phyloP scores from a whole-genome alignment of 2,329 filamentous ascomycete genomes.

The Monosporascus ibericus region DNA sequence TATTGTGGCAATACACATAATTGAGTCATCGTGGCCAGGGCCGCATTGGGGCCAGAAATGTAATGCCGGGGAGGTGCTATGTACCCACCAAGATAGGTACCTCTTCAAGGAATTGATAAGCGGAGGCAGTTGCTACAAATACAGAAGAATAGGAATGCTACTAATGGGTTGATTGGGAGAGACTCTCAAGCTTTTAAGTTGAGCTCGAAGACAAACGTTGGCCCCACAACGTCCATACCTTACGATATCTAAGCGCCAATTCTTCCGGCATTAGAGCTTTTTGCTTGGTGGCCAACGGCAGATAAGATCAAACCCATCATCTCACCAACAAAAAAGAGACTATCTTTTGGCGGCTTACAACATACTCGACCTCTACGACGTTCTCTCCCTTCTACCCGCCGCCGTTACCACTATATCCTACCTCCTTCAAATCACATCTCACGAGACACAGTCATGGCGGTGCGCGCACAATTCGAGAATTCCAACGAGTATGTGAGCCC shows the following conservation, averaged over 20 bases:
- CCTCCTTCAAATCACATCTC: slow-evolving; percentile 6
- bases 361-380: background rate
- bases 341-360: background rate
- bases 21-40: background rate
- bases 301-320: background rate
- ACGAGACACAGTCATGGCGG: slow-evolving; percentile 47
- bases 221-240: background rate
- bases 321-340: background rate
- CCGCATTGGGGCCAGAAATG: too few relatives aligned
- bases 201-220: too few relatives aligned
- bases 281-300: too few relatives aligned
- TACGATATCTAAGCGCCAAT: background rate
- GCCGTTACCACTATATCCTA: slow-evolving; percentile 13
- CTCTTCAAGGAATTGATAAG: too few relatives aligned
- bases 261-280: background rate
- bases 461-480: slow-evolving; percentile 77
- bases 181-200: background rate
- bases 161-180: background rate
- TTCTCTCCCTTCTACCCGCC: background rate
- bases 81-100: too few relatives aligned
- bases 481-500: slow-evolving; percentile 70
- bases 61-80: too few relatives aligned
- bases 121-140: too few relatives aligned
- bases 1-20: background rate
- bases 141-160: background rate